A percentile compares a stretch with the other conserved stretches of the same genome.
Evolutionary conservation across 495 filamentous ascomycete species (phyloP).

Genomic region (Bombardia bombarda): DNA sequence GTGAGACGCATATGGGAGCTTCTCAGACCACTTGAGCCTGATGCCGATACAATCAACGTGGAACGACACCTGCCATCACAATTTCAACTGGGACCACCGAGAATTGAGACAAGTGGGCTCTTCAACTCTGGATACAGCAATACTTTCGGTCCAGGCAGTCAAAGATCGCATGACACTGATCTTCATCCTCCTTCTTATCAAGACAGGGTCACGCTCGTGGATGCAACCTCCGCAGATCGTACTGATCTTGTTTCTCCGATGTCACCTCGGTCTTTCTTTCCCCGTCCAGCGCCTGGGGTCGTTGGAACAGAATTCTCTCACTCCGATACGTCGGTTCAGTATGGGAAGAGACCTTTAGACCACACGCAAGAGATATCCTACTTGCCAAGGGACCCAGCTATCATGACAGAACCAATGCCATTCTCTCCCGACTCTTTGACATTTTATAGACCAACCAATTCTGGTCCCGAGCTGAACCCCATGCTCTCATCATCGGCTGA

Average conservation of each 20-base stretch:
- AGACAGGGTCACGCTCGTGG: not conserved
- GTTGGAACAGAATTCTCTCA: not conserved
- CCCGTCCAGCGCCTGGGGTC: not conserved
- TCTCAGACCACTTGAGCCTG: slow-evolving; percentile 22
- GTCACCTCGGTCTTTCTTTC: not conserved
- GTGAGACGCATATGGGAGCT: slow-evolving; percentile 24
- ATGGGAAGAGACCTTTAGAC: not conserved
- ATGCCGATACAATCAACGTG: slow-evolving; percentile 26
- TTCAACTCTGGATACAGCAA: slow-evolving; percentile 11
- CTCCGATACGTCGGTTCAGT: not conserved
- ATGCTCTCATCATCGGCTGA: not conserved
- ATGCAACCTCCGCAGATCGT: not conserved
- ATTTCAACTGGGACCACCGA: slow-evolving; percentile 24
- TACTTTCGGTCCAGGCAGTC: not conserved
- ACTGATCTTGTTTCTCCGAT: not conserved
- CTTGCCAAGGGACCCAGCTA: not conserved
- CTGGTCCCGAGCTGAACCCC: not conserved
- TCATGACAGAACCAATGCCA: not conserved
- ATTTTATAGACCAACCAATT: not conserved
- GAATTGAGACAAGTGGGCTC: slow-evolving; percentile 12
- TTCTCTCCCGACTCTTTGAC: not conserved
- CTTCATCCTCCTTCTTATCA: not conserved
- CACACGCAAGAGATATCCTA: not conserved
- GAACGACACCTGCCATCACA: slow-evolving; percentile 25
- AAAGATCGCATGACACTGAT: not conserved